Evolutionary conservation across 208 protist genomes (phyloP), one percentile per base, ranked within the genome.

Genomic region (Leishmania tropica): DNA sequence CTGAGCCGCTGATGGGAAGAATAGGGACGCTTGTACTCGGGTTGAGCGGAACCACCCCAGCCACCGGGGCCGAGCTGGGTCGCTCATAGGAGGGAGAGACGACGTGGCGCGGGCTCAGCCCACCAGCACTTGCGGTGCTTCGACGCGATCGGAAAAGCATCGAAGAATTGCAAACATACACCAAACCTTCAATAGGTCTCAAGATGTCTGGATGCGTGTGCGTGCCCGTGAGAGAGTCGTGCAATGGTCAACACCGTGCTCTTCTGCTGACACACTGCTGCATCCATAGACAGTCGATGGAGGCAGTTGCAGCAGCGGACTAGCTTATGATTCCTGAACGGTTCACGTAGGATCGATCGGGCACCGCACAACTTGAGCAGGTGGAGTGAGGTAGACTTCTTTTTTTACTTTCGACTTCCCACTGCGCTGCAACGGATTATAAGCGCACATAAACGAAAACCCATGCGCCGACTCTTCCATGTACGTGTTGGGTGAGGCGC

Each of bases 61-160:
- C 79, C 37, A 80, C 81, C 17, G 90, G 88, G 5, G 88, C 85
- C 7, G 88, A 90, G 47, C 64, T 84, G 21, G 86, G 83, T 37
- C 86, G 71, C 71, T 92, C 90, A 73, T 75, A 83, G 28, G 51
- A 76, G 17, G 75, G 31, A 35, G 76, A 73, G 31, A n/a, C 17
- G 1, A 70, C 76, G 48, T 76, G 75, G 62, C 72, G 78, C 40
- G 80, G 77, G 51, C 83, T 83, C 58, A 75, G 42, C 17, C 72
- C 80, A 51, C 76, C 78, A 8, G 6, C 71, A 75, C 64, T 75
- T 42, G 56, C 70, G 31, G 13, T 0, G 54, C 64, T 81, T 40
- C 78, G 75, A 2, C 75, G 81, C 31, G 87, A 84, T n/a, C 85
- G 80, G 53, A 88, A 91, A 21, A 89, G 75, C 89, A 93, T 93